Base-by-base conservation (phyloP, 495 filamentous ascomycete genomes). In the Cladorrhinum samala region DNA sequence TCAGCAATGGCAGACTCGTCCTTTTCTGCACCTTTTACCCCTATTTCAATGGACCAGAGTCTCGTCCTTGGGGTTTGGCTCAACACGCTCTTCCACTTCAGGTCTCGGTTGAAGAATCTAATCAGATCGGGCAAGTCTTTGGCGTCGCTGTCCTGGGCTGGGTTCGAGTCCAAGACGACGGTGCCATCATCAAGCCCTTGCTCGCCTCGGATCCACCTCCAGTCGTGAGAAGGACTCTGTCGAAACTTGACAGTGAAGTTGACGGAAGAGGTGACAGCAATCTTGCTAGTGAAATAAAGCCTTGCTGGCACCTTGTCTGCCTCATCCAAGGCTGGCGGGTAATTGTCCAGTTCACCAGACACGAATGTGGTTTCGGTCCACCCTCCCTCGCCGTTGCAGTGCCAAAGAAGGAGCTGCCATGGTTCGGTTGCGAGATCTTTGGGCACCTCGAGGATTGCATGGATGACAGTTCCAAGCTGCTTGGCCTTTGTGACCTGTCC, bases 191-290 rank as follows among this genome's bases (percentile, higher is more conserved):
- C 67, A 1, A 77, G 56, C 4, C 74, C 73, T 46, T 78, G 78
- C 43, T 80, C 73, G 50, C 89, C 80, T 51, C 84, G 83, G 11
- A 77, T 78, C 91, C 91, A 96, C 50, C 77, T 83, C 89, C 91
- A 95, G 1, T 68, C 55, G 62, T 81, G 47, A 47, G 71, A 68
- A 8, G 71, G 62, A 2, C 66, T 62, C 11, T 74, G 73, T 8
- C 89, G 82, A 60, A 84, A 92, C 49, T 88, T 88, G 44, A 92
- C 60, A 0, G 91, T 95, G 59, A 96, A 96, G 14, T 70, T 74
- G 1, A 83, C 63, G 49, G 74, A 69, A 0, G 71, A 69, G 47
- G 48, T 64, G 2, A 72, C 61, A 16, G 70, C 69, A 13, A 83
- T 58, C 17, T 69, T 17, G 50, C 68, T 57, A 61, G 73, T 54